These are phyloP conservation scores for Melampsora abietis-canadensis DNA, from an alignment of 1,284 basidiomycete species.

Conservation along the genomic window DNA sequence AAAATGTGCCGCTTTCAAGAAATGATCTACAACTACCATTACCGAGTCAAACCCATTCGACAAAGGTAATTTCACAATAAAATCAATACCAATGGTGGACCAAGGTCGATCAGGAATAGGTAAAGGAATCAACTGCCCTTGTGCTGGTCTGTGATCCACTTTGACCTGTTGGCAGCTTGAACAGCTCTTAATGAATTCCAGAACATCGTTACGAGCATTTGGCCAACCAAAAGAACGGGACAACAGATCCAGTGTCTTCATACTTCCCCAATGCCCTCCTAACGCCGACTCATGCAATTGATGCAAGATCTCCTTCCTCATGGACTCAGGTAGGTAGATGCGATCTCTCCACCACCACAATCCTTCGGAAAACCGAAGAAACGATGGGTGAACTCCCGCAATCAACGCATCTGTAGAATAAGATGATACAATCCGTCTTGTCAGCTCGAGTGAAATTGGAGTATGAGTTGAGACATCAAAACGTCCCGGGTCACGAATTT, in stretches of 20 bases:
- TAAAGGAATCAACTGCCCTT: conserved; percentile 55
- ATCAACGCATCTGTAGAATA: neutral
- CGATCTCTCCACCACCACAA: neutral
- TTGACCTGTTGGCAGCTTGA: conserved; percentile 15
- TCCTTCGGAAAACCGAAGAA: neutral
- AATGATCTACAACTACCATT: no score
- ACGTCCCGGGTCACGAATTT: no score
- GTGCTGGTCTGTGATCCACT: neutral
- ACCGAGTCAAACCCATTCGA: conserved; percentile 53
- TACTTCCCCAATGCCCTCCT: neutral
- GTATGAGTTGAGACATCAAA: neutral
- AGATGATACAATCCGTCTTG: neutral
- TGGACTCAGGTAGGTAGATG: neutral
- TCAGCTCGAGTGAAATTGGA: neutral
- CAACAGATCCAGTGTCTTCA: neutral
- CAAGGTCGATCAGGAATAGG: no score
- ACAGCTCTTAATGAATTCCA: no score
- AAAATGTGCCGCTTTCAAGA: no score
- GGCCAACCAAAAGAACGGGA: no score
- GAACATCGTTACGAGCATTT: no score
- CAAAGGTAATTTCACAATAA: conserved; percentile 56
- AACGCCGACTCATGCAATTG: neutral
- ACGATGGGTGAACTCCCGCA: neutral
- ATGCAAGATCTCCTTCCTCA: neutral
- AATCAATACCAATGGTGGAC: conserved; percentile 57